Evolutionary conservation across 2,329 filamentous ascomycete genomes (phyloP), one percentile per base, ranked within the genome.

Genomic region (Ilyonectria destructans): DNA sequence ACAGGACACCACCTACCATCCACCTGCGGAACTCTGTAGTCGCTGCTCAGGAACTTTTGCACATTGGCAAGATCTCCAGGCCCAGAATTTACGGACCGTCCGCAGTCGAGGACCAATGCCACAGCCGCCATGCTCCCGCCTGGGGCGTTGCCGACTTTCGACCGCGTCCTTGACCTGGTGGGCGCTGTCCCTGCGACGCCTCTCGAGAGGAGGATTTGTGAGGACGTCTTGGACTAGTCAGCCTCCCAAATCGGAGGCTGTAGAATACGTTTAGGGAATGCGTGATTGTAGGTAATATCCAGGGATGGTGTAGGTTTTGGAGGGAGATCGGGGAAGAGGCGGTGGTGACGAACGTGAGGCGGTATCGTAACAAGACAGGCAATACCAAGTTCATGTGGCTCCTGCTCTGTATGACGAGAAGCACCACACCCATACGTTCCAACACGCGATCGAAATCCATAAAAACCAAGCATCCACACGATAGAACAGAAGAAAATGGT

Each of bases 121-220:
- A 70, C 62, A 8, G 55, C 58, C 3, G 68, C 63, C 75, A 75
- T 73, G 3, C 58, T 58, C 35, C 37, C 17, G 61, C 26, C 29
- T 48, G 54, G 35, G 37, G 48, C 9, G 51, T 29, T 48, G 46
- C 21, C 37, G 31, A 59, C 46, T 37, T 62, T 70, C 58, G 60
- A 62, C 45, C 55, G 46, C 12, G 37, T 60, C 29, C 57, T 55
- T 52, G 69, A 62, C 48, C 58, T 70, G 10, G 62, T 58, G 33
- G 67, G 68, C 48, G 70, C 71, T 54, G 70, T 52, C 26, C 64
- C 67, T 40, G 73, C 74, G 48, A 75, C 73, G 62, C 76, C 74
- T 62, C 74, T 68, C 51, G 71, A 79, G 58, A 78, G 68, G 21
- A 77, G 65, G 37, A 77, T 77, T 73, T 78, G 72, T 9, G 66